Percentiles rank a stretch among this genome's conserved stretches.
Evolutionary conservation across 345 rosid species (phyloP).

Genomic region (Syzygium jambos): DNA sequence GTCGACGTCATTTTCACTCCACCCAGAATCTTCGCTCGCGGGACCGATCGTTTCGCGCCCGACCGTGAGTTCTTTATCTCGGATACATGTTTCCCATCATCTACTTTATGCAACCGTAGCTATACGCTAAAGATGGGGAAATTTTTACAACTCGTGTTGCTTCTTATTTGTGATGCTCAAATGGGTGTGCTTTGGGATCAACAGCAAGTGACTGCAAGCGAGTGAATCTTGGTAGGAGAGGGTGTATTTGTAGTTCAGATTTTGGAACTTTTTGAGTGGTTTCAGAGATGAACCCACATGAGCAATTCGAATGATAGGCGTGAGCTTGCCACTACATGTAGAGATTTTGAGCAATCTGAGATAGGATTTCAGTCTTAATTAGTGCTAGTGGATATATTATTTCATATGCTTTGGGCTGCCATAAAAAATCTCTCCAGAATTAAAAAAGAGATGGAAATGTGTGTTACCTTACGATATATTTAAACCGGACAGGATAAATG

Average conservation of each 20-base stretch:
- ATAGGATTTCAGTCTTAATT: not conserved
- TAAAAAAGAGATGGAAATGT: not conserved
- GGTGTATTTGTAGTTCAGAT: not conserved
- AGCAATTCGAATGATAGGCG: not conserved
- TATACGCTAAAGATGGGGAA: not conserved
- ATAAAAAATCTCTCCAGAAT: not conserved
- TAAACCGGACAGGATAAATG: not conserved
- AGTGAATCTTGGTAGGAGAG: not conserved
- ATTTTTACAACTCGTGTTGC: not conserved
- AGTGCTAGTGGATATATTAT: not conserved
- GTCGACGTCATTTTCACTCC: conserved; percentile 16
- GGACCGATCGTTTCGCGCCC: conserved; percentile 1
- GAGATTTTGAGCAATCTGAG: not conserved
- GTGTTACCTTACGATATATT: not conserved
- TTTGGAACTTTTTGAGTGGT: not conserved
- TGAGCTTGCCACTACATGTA: not conserved
- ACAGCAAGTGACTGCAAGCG: not conserved
- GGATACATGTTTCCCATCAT: not conserved
- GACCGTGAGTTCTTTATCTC: not conserved
- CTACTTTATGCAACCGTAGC: not conserved
- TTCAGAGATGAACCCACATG: not conserved
- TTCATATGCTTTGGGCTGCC: not conserved
- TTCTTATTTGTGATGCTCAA: not conserved
- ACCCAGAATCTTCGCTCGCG: not conserved
- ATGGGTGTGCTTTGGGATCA: not conserved